Conservation (phyloP, 2,329 filamentous ascomycete species). For the Talaromyces sp. region DNA sequence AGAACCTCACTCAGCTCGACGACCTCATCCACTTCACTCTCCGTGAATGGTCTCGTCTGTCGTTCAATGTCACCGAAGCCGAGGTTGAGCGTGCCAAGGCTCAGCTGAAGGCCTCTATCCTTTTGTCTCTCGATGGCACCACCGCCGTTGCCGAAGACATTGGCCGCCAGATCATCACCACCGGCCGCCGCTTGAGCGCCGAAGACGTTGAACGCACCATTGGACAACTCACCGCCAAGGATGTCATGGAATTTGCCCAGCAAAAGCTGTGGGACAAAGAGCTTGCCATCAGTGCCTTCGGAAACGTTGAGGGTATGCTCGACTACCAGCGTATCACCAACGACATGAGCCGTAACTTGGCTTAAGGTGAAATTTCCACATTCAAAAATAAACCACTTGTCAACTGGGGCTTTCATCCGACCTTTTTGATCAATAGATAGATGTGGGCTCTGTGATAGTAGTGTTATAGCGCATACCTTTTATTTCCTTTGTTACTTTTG, state of each 20-base stretch:
- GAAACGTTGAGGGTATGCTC: slow-evolving; percentile 78
- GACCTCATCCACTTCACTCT: slow-evolving; percentile 98
- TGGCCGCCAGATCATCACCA: slow-evolving; percentile 96
- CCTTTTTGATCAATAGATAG: slow-evolving; percentile 12
- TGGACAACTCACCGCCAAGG: slow-evolving; percentile 84
- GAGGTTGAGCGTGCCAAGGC: slow-evolving; percentile 98
- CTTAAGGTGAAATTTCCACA: slow-evolving; percentile 22
- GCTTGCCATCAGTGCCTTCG: slow-evolving; percentile 87
- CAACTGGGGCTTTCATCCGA: not conserved
- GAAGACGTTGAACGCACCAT: slow-evolving; percentile 93
- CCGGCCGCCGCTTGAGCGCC: slow-evolving; percentile 83
- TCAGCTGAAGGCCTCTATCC: slow-evolving; percentile 96
- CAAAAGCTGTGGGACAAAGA: slow-evolving; percentile 97
- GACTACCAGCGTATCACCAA: slow-evolving; percentile 55
- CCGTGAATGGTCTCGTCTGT: slow-evolving; percentile 95
- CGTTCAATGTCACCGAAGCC: slow-evolving; percentile 77
- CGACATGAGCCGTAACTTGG: slow-evolving; percentile 77
- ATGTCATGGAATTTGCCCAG: slow-evolving; percentile 95
- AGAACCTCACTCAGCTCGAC: slow-evolving; percentile 81
- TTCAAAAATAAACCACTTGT: not conserved
- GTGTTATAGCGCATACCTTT: slow-evolving; percentile 15
- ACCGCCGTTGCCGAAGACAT: slow-evolving; percentile 98
- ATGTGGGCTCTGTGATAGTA: slow-evolving; percentile 14
- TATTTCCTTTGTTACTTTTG: slow-evolving; percentile 12
- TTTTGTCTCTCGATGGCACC: slow-evolving; percentile 94